Percentiles rank a stretch among this genome's conserved stretches.
Conservation (phyloP, 805 yeast species). For the Schizosaccharomyces cryophilus region DNA sequence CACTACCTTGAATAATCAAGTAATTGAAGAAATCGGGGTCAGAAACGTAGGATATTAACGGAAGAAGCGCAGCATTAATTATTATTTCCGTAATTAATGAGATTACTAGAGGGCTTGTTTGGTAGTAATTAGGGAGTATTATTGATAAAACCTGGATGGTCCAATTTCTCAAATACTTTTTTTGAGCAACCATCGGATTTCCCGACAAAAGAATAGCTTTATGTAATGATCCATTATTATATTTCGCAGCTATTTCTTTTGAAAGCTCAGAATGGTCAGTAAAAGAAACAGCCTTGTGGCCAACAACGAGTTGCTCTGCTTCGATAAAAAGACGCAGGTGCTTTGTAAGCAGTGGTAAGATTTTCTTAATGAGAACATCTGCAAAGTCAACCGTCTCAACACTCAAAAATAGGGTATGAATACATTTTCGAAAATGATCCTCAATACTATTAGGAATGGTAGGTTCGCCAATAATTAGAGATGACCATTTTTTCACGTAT, state of each 20-base stretch:
- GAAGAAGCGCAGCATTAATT: background rate
- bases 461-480: background rate
- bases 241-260: background rate
- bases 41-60: background rate
- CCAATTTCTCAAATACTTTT: background rate
- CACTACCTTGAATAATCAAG: background rate
- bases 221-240: background rate
- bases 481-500: background rate
- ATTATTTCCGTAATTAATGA: background rate
- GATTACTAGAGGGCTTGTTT: background rate
- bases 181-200: background rate
- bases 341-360: background rate
- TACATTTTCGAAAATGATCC: background rate
- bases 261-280: constrained; percentile 1
- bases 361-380: background rate
- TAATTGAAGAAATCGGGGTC: background rate
- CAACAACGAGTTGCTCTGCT: background rate
- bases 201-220: background rate
- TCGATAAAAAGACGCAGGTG: background rate
- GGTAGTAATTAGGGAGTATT: background rate
- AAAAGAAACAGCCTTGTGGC: background rate
- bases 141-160: background rate
- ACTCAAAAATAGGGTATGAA: background rate
- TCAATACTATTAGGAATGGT: background rate
- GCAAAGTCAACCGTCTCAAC: background rate